Evolutionary conservation across 2,329 filamentous ascomycete genomes (phyloP), one percentile per base, ranked within the genome.

Genomic region (Penicillium sp.): DNA sequence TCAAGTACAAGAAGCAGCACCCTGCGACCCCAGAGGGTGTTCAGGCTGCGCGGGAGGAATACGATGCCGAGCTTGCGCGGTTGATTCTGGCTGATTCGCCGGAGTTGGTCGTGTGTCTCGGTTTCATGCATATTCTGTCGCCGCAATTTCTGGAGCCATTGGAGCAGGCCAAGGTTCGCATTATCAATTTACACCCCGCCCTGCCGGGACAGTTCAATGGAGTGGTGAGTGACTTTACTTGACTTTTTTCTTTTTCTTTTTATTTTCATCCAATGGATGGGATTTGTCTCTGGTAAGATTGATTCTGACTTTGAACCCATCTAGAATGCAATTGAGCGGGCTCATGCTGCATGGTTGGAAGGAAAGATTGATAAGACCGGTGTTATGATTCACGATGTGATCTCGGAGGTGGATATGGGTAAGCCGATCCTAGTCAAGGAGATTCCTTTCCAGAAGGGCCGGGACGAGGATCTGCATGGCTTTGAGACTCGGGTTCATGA

Each of bases 301-400:
- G 16, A 29, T 10, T 54, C 10, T 56, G 16, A 28, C 11, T 33
- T 42, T 56, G 7, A 51, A 40, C 54, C 6, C 47, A 2, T n/a
- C 8, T 52, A 76, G 60, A 75, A 83, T 61, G 92, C 91, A 14
- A 95, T 96, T 64, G 85, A 89, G 64, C 81, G 90, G 21, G 91
- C 92, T 3, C 91, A 86, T 74, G 81, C 84, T 43, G 91, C 90
- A 53, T 92, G 89, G 69, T 74, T 86, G 68, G 83, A 82, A 59
- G 82, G 91, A 9, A 83, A 87, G 65, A 81, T 89, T 61, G 82
- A 82, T 60, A 82, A 81, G 60, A 92, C 85, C 0, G 92, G 92
- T 0, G 87, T 95, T 50, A 96, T 96, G 92, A 86, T 91, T 14
- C 92, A 96, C 75, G 88, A 92, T 73, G 91, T 96, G 43, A 87